A percentile compares a stretch with the other conserved stretches of the same genome.
Evolutionary conservation across 2,329 filamentous ascomycete genomes (phyloP).

Genomic region (Neonectria neomacrospora): DNA sequence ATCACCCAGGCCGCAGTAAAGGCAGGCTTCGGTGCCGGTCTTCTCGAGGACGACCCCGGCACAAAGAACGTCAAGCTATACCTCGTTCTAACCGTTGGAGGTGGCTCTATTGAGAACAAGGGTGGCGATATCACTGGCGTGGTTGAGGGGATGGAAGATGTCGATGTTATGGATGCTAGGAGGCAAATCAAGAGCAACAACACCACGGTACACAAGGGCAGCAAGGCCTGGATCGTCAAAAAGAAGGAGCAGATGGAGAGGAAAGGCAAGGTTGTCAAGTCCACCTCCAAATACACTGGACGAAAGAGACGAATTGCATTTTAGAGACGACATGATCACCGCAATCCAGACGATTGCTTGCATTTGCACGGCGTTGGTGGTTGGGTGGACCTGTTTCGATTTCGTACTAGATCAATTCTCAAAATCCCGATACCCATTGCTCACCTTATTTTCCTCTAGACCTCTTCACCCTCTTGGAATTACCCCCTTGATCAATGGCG

Average conservation of each 20-base stretch:
- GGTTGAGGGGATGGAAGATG: slow-evolving; percentile 87
- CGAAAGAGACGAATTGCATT: slow-evolving; percentile 85
- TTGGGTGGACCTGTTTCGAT: slow-evolving; percentile 15
- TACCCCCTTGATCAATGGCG: neutral
- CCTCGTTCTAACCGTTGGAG: slow-evolving; percentile 89
- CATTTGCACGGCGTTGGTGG: slow-evolving; percentile 49
- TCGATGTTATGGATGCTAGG: slow-evolving; percentile 81
- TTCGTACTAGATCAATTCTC: slow-evolving; percentile 6
- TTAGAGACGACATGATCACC: slow-evolving; percentile 52
- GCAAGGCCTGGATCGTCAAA: slow-evolving; percentile 83
- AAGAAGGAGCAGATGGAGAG: slow-evolving; percentile 94
- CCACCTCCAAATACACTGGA: slow-evolving; percentile 92
- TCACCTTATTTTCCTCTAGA: neutral
- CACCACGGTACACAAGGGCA: slow-evolving; percentile 78
- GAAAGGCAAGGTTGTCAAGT: slow-evolving; percentile 95
- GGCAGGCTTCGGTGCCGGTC: slow-evolving; percentile 93
- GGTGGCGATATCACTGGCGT: slow-evolving; percentile 90
- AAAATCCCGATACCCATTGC: slow-evolving; percentile 33
- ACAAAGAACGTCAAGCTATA: slow-evolving; percentile 99
- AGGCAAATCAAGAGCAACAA: slow-evolving; percentile 60
- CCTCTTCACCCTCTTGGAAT: too few species aligned
- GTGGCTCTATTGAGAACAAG: slow-evolving; percentile 58
- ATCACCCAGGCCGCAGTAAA: slow-evolving; percentile 90
- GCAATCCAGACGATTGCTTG: slow-evolving; percentile 27
- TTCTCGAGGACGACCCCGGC: slow-evolving; percentile 93